These are phyloP conservation scores for Glycine latifolia DNA, from an alignment of 306 rosid species.

Conservation along the genomic window DNA sequence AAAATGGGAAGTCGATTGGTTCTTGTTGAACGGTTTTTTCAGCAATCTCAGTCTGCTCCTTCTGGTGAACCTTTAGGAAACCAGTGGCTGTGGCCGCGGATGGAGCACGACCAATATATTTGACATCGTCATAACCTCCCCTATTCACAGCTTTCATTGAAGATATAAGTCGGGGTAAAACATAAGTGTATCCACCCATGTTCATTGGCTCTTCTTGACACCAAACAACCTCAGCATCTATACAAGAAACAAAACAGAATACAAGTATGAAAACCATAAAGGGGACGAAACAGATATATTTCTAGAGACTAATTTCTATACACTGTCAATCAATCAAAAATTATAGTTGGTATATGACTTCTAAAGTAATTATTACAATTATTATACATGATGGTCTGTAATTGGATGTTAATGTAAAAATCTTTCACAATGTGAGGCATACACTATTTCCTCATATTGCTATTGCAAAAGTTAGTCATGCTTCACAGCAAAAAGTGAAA, in stretches of 20 bases:
- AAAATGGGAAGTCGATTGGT: conserved; percentile 57
- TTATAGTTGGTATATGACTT: no score
- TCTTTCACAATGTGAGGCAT: no score
- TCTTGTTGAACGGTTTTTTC: conserved; percentile 81
- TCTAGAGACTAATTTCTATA: no score
- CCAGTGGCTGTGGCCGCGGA: conserved; percentile 96
- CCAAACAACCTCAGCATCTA: conserved; percentile 97
- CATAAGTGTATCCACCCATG: conserved; percentile 89
- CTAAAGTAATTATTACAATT: no score
- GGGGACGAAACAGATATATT: not conserved
- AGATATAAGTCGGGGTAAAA: conserved; percentile 74
- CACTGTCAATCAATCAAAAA: no score
- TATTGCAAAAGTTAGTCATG: not conserved
- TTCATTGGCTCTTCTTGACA: conserved; percentile 99
- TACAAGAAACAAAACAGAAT: conserved; percentile 33
- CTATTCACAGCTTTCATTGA: conserved; percentile 77
- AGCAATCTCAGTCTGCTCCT: conserved; percentile 83
- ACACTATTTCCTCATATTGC: not conserved
- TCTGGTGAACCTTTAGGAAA: conserved; percentile 78
- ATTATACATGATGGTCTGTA: no score
- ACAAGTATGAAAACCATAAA: conserved; percentile 15
- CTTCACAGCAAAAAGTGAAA: conserved; percentile 2
- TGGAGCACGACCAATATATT: conserved; percentile 89
- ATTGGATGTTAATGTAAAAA: no score
- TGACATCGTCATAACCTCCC: conserved; percentile 76